Conservation (phyloP, 345 rosid species). For the Anastatica hierochuntica region DNA sequence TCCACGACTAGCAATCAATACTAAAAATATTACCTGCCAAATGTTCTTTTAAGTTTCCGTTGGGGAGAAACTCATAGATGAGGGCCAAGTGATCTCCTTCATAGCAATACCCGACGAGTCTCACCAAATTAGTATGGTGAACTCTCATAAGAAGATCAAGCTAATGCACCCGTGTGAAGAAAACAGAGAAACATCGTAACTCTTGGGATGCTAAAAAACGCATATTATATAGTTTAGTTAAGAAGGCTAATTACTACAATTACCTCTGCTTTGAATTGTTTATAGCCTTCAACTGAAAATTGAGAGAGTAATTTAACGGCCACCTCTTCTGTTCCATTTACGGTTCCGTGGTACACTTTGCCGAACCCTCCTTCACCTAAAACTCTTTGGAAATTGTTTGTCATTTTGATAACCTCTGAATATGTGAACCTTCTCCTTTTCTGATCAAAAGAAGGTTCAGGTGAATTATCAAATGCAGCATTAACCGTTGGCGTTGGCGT, state of each 20-base stretch:
- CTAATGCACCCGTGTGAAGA: too few species aligned
- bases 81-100: too few species aligned
- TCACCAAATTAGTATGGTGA: slow-evolving; percentile 39
- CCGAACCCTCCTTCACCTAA: slow-evolving; percentile 55
- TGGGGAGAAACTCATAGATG: slow-evolving; percentile 35
- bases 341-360: slow-evolving; percentile 26
- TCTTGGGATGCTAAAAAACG: too few species aligned
- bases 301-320: slow-evolving; percentile 42
- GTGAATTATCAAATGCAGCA: too few species aligned
- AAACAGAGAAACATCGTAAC: too few species aligned
- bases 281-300: slow-evolving; percentile 29
- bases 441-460: too few species aligned
- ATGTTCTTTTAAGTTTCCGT: slow-evolving; percentile 29
- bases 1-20: too few species aligned
- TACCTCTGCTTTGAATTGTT: slow-evolving; percentile 40
- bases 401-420: too few species aligned
- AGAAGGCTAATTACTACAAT: too few species aligned
- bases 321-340: slow-evolving; percentile 28
- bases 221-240: too few species aligned
- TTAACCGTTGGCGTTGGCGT: too few species aligned
- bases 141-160: slow-evolving; percentile 33
- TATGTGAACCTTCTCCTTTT: slow-evolving; percentile 17
- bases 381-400: too few species aligned
- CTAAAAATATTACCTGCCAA: slow-evolving; percentile 27
- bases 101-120: slow-evolving; percentile 36